These are phyloP conservation scores for Prunus yedoensis DNA, from an alignment of 331 rosid species.

Conservation along the genomic window DNA sequence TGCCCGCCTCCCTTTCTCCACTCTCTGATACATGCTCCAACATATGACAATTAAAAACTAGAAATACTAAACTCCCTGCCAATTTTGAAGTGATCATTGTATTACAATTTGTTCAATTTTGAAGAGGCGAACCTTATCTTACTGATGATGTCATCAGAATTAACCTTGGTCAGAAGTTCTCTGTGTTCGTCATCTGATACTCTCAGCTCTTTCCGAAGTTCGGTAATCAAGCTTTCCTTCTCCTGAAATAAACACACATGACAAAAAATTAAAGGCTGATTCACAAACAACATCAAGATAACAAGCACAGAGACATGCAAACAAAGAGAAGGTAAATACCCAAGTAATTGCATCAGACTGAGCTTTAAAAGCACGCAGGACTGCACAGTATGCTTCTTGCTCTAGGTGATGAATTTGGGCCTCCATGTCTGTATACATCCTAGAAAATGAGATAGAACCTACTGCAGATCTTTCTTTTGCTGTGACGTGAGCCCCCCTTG, in stretches of 20 bases:
- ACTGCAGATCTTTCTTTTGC: conserved; percentile 51
- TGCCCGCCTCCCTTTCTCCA: conserved; percentile 81
- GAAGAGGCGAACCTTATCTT: conserved; percentile 61
- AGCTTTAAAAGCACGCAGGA: conserved; percentile 95
- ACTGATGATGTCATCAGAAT: conserved; percentile 78
- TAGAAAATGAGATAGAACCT: conserved; percentile 47
- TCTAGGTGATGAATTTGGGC: conserved; percentile 87
- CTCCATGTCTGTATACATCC: conserved; percentile 68
- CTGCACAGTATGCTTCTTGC: conserved; percentile 91
- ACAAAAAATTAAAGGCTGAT: conserved; percentile 15
- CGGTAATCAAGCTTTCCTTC: conserved; percentile 94
- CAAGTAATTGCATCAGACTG: conserved; percentile 93
- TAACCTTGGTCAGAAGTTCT: conserved; percentile 79
- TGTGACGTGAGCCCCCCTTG: conserved; percentile 36
- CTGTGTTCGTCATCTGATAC: conserved; percentile 98
- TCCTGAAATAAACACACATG: conserved; percentile 51
- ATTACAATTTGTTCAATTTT: conserved; percentile 16
- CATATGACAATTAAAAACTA: conserved; percentile 23
- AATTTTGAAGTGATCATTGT: background rate
- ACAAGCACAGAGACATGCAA: background rate
- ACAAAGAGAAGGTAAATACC: conserved; percentile 47
- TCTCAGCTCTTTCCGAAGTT: conserved; percentile 97
- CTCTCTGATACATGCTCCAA: conserved; percentile 54
- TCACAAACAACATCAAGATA: conserved; percentile 9
- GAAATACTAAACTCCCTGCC: conserved; percentile 9